Base-by-base conservation (phyloP, 75 land plant genomes). In the Picea sitchensis region DNA sequence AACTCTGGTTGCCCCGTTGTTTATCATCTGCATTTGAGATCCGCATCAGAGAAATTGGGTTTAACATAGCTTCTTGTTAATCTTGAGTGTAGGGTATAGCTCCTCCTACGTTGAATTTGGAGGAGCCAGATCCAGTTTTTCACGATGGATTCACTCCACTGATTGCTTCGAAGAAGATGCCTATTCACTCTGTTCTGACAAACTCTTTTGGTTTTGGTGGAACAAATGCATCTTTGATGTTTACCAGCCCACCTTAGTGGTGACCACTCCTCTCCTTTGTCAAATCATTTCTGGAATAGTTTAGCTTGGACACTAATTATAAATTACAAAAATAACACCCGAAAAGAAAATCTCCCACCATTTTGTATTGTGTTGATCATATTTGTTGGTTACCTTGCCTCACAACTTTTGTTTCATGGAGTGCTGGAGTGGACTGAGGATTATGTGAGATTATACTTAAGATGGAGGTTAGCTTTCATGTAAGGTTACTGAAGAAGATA, bases 121-220 rank as follows among this genome's bases (percentile, higher is more conserved):
- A 77, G 12, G 76, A 80, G 30, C 92, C 95, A 14, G 99, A 97
- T 80, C 88, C 98, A 8, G 65, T 93, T 34, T 95, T 97, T 76
- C 56, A 77, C 17, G 91, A 78, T 23, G 58, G 41, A 26, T 97
- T 91, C 79, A 87, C 69, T 76, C 99, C 99, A 31, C 73, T 97
- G 74, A 79, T 68, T 58, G 20, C 80, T 36, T 76, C 98, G 4
- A 95, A 81, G 79, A 17, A 79, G 64, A 95, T 90, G 92, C 80
- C 84, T 12, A 90, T 97, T 36, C 73, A 80, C 32, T 93, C 91
- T 56, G 95, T 93, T 17, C 59, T 97, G 20, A 90, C 99, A 57
- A 97, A 97, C 47, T 97, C 99, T 59, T 97, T 97, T 75, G 99
- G 99, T 11, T 97, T 97, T 84, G 99, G 99, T 75, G 99, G 99